Percentiles rank a stretch among this genome's conserved stretches.
These are phyloP conservation scores for Ceratobasidium sp. DNA, from an alignment of 1,284 basidiomycete genomes.

Conservation along the genomic window DNA sequence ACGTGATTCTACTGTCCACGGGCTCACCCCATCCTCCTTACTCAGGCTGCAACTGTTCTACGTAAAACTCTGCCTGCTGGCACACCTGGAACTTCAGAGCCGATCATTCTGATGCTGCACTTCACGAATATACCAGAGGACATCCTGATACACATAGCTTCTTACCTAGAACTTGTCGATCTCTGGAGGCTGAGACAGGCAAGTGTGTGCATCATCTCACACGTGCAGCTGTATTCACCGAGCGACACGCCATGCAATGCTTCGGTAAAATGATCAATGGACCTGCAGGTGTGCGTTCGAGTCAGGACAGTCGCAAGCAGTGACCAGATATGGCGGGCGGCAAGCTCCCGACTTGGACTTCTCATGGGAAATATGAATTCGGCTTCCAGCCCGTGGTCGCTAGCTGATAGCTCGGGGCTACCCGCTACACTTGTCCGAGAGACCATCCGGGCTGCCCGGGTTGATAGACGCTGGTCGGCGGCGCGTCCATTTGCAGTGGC, in stretches of 20 bases:
- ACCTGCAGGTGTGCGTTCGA: conserved; percentile 21
- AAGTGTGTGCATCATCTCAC: conserved; percentile 1
- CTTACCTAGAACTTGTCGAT: conserved; percentile 30
- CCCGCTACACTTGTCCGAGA: conserved; percentile 8
- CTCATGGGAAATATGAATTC: background rate
- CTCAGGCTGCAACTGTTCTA: background rate
- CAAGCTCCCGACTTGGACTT: conserved; percentile 18
- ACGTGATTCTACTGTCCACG: background rate
- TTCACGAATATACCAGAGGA: conserved; percentile 11
- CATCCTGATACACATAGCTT: conserved; percentile 29
- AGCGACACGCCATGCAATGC: background rate
- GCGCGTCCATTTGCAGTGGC: background rate
- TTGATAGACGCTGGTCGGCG: conserved; percentile 36
- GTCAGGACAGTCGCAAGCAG: conserved; percentile 3
- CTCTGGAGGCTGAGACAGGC: conserved; percentile 31
- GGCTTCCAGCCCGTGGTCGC: background rate
- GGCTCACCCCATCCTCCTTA: background rate
- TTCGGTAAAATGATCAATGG: background rate
- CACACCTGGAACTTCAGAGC: background rate
- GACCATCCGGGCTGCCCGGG: conserved; percentile 10
- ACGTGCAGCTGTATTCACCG: background rate
- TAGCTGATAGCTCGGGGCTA: conserved; percentile 4
- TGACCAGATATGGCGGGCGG: conserved; percentile 12
- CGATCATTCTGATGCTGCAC: conserved; percentile 22
- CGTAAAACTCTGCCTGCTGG: background rate